phyloP scores from a whole-genome alignment of 768 basidiomycete genomes.

The Tulasnella sp. region DNA sequence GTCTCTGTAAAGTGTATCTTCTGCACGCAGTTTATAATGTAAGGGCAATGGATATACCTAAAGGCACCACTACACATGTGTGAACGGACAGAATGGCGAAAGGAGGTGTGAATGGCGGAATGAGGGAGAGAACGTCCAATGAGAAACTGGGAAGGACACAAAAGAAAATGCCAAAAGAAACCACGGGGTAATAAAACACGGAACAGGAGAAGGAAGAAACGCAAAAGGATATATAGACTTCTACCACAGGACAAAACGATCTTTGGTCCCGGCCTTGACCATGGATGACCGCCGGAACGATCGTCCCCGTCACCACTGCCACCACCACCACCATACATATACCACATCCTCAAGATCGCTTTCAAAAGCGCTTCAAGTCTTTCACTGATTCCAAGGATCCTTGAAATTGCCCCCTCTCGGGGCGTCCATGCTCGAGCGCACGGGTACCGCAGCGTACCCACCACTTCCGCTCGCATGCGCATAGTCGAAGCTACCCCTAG shows the following conservation, averaged over 20 bases:
- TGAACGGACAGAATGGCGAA: not conserved
- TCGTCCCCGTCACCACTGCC: too few relatives aligned
- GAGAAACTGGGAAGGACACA: too few relatives aligned
- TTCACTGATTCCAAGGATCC: slow-evolving; percentile 6
- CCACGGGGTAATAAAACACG: not conserved
- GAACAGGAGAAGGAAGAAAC: not conserved
- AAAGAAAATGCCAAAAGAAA: too few relatives aligned
- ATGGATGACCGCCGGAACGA: too few relatives aligned
- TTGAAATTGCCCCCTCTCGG: slow-evolving; percentile 2
- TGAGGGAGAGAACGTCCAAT: not conserved
- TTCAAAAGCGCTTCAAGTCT: not conserved
- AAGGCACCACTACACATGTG: not conserved
- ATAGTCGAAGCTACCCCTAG: slow-evolving; percentile 9
- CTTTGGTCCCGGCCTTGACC: too few relatives aligned
- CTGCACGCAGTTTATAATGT: not conserved
- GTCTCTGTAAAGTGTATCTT: not conserved
- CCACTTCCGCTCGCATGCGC: not conserved
- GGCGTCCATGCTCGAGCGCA: slow-evolving; percentile 1
- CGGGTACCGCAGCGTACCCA: slow-evolving; percentile 5
- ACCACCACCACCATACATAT: too few relatives aligned
- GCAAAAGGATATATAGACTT: not conserved
- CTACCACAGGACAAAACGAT: not conserved
- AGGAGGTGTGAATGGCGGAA: not conserved
- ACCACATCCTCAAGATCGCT: too few relatives aligned
- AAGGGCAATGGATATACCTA: not conserved